A percentile compares a stretch with the other conserved stretches of the same genome.
phyloP scores from a whole-genome alignment of 345 rosid genomes.

The Moricandia arvensis region DNA sequence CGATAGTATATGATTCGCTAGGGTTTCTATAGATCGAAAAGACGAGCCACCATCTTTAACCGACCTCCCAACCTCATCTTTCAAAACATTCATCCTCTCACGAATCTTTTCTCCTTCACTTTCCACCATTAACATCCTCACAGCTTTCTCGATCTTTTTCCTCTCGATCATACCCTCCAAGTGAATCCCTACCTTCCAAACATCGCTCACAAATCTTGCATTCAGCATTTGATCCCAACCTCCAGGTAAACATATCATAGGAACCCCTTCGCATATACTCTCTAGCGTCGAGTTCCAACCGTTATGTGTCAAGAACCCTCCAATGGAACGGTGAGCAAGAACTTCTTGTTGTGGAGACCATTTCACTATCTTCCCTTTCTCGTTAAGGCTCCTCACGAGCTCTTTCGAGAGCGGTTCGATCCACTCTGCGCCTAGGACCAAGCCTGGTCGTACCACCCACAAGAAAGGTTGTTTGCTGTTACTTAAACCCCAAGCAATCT shows the following conservation, averaged over 20 bases:
- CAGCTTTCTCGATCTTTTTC: conserved; percentile 30
- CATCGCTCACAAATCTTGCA: conserved; percentile 31
- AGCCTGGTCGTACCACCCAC: conserved; percentile 47
- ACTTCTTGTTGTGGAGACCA: conserved; percentile 39
- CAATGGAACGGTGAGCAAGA: conserved; percentile 24
- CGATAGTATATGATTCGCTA: conserved; percentile 9
- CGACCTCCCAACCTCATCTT: conserved; percentile 10
- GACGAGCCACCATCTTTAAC: not conserved
- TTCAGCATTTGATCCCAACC: conserved; percentile 37
- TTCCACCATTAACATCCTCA: conserved; percentile 27
- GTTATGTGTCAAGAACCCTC: conserved; percentile 35
- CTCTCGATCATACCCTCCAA: conserved; percentile 27
- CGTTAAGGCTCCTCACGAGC: conserved; percentile 35
- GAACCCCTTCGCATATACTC: conserved; percentile 39
- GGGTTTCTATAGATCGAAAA: not conserved
- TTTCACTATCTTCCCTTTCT: conserved; percentile 42
- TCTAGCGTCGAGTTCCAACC: conserved; percentile 41
- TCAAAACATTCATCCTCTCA: conserved; percentile 26
- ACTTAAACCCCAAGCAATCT: conserved; percentile 53
- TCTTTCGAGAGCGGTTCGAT: conserved; percentile 7
- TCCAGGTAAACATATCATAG: conserved; percentile 35
- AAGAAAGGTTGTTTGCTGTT: conserved; percentile 46
- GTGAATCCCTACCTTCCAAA: conserved; percentile 29
- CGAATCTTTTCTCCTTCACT: conserved; percentile 17
- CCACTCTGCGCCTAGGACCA: conserved; percentile 8